These are phyloP conservation scores for Chlamydomonas schloesseri DNA, from an alignment of 139 green algal species.

Conservation along the genomic window DNA sequence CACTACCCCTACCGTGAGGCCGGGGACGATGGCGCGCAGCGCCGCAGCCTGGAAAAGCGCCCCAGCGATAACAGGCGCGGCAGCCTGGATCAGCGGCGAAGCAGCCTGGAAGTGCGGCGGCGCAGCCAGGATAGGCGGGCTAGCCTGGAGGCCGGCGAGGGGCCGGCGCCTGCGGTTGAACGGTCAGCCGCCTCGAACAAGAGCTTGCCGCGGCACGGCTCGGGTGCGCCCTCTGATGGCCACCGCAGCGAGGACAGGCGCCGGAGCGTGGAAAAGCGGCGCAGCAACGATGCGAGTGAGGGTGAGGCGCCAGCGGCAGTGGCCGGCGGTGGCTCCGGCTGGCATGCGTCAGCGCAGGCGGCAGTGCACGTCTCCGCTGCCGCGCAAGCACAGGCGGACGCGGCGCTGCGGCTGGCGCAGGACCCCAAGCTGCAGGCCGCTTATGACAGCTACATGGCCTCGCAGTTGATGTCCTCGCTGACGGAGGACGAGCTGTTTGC, in stretches of 20 bases:
- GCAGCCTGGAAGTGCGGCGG: background rate
- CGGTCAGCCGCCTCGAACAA: background rate
- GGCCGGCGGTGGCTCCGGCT: no score
- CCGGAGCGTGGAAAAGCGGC: background rate
- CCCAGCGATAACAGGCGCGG: background rate
- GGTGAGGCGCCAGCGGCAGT: no score
- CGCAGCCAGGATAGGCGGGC: background rate
- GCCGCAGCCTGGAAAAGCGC: background rate
- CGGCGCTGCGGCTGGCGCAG: background rate
- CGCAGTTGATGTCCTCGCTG: background rate
- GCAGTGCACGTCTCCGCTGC: background rate
- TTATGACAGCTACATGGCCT: background rate
- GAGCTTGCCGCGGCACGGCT: background rate
- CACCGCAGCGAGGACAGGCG: no score
- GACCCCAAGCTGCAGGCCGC: background rate
- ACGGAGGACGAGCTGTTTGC: constrained; percentile 22
- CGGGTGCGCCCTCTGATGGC: no score
- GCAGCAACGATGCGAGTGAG: no score
- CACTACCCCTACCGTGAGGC: background rate
- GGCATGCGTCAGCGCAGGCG: background rate
- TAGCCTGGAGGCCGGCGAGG: background rate
- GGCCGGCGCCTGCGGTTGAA: background rate
- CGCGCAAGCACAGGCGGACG: background rate
- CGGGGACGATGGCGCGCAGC: background rate
- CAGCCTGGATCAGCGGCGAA: background rate